A percentile compares a stretch with the other conserved stretches of the same genome.
These are phyloP conservation scores for Dactylonectria macrodidyma DNA, from an alignment of 2,329 filamentous ascomycete species.

Conservation along the genomic window DNA sequence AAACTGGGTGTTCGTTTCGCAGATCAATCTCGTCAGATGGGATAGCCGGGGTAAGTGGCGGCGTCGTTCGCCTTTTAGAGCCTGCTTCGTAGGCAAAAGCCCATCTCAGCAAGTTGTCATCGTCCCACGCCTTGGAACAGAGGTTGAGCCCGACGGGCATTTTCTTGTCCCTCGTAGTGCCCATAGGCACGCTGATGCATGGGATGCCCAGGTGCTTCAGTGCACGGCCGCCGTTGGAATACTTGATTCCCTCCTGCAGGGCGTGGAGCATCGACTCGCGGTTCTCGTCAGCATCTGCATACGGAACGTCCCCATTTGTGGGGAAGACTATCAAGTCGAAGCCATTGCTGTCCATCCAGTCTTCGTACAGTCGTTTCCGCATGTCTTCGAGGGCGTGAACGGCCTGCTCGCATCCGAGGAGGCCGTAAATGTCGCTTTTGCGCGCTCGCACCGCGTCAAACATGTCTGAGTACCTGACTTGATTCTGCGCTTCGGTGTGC, in stretches of 20 bases:
- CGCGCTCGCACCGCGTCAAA: conserved; percentile 15
- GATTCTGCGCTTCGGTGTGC: conserved; percentile 24
- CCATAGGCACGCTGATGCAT: conserved; percentile 18
- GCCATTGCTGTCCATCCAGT: conserved; percentile 18
- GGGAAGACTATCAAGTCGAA: conserved; percentile 18
- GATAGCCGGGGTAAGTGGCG: not conserved
- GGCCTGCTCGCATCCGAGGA: conserved; percentile 25
- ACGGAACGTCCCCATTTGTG: conserved; percentile 12
- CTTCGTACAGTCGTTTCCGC: conserved; percentile 59
- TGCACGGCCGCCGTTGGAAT: conserved; percentile 16
- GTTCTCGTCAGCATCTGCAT: conserved; percentile 9
- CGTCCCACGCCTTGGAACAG: conserved; percentile 18
- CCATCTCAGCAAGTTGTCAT: conserved; percentile 7
- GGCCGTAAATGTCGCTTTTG: not conserved
- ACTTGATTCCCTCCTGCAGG: conserved; percentile 13
- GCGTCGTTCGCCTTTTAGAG: not conserved
- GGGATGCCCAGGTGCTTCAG: conserved; percentile 25
- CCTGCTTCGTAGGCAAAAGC: conserved; percentile 19
- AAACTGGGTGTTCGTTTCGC: not conserved
- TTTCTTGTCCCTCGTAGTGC: conserved; percentile 6
- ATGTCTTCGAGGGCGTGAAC: conserved; percentile 60
- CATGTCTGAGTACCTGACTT: conserved; percentile 28
- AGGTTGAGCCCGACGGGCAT: conserved; percentile 25
- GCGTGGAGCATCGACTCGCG: not conserved
- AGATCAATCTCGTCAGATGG: not conserved